These are phyloP conservation scores for Angomonas desouzai DNA, from an alignment of 208 protist genomes.

Conservation along the genomic window DNA sequence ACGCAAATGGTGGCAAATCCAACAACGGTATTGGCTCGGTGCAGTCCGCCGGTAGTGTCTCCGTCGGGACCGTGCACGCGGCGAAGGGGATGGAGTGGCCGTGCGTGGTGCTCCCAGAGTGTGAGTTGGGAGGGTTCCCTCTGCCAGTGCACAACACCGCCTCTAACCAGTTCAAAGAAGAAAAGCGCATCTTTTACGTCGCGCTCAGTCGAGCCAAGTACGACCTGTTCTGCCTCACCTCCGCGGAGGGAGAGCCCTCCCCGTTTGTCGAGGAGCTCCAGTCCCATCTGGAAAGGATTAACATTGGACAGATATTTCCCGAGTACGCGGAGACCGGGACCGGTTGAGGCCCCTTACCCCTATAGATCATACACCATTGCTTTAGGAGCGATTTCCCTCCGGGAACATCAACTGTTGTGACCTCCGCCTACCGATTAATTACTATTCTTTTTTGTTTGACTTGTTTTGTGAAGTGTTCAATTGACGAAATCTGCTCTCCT, in stretches of 20 bases:
- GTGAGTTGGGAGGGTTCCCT: constrained; percentile 75
- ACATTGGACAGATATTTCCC: background rate
- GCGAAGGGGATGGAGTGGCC: constrained; percentile 90
- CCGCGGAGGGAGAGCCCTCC: constrained; percentile 17
- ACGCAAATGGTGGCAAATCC: background rate
- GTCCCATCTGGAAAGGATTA: background rate
- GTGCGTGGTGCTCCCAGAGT: constrained; percentile 66
- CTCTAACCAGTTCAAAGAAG: constrained; percentile 30
- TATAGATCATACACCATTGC: background rate
- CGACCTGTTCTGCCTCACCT: constrained; percentile 69
- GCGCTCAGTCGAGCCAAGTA: constrained; percentile 82
- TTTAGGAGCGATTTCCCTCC: too few species aligned
- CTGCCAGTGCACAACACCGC: constrained; percentile 7
- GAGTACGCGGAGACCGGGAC: background rate
- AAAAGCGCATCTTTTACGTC: constrained; percentile 85
- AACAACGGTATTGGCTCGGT: background rate
- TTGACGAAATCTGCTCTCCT: too few species aligned
- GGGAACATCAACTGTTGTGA: too few species aligned
- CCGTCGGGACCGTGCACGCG: constrained; percentile 74
- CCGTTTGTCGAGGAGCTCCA: background rate
- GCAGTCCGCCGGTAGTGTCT: constrained; percentile 23
- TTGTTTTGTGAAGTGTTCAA: too few species aligned
- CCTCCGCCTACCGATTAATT: too few species aligned
- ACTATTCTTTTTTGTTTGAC: too few species aligned
- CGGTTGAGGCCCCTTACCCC: too few species aligned